Evolutionary conservation across 164 flowering plant species (phyloP).

Genomic region (Saururus chinensis): DNA sequence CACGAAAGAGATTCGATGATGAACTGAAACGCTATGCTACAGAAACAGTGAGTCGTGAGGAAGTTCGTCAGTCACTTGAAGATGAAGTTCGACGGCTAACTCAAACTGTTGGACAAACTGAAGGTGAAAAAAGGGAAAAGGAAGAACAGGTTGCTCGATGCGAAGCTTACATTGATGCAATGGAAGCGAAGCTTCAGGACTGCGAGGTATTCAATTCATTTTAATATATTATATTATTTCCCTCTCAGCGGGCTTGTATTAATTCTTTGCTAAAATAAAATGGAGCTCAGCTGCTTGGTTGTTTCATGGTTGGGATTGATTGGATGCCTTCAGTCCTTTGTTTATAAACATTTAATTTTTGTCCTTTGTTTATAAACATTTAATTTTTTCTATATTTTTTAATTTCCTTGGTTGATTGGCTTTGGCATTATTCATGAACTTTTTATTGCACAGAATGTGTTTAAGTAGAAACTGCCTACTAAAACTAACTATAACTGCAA

Average conservation of each 20-base stretch:
- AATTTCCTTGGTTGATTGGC: no score
- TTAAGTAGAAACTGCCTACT: neutral
- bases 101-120: slow-evolving; percentile 88
- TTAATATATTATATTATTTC: neutral
- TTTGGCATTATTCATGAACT: no score
- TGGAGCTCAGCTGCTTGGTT: no score
- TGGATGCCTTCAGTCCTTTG: no score
- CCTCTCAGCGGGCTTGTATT: no score
- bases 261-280: no score
- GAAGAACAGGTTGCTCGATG: slow-evolving; percentile 95
- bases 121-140: slow-evolving; percentile 87
- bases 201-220: slow-evolving; percentile 58
- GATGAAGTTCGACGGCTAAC: slow-evolving; percentile 85
- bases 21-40: slow-evolving; percentile 86
- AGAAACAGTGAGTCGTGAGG: slow-evolving; percentile 78
- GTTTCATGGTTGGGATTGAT: no score
- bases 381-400: no score
- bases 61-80: slow-evolving; percentile 82
- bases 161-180: slow-evolving; percentile 88
- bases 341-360: no score
- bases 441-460: no score
- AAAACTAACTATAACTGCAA: neutral
- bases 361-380: no score
- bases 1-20: slow-evolving; percentile 84
- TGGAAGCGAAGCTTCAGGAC: slow-evolving; percentile 80